Conservation (phyloP, 352 stramenopile species). For the Pythium scleroteichum region DNA sequence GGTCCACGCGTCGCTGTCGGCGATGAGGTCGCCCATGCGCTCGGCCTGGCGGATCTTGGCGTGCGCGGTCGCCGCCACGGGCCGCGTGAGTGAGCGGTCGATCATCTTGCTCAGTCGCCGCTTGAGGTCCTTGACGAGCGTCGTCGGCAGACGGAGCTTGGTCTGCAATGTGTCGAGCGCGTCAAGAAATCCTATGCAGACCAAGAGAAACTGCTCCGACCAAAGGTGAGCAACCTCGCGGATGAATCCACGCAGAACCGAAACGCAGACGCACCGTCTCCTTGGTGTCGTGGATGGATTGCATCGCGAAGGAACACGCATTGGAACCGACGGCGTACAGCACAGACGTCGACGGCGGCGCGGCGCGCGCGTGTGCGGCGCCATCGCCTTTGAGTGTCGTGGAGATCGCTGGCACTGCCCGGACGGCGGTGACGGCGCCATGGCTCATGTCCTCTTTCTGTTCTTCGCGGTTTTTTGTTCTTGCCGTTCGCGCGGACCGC, state of each 20-base stretch:
- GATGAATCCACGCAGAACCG: too few relatives aligned
- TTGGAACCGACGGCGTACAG: conserved; percentile 38
- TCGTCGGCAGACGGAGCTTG: conserved; percentile 61
- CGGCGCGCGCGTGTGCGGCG: conserved; percentile 2
- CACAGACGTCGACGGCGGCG: conserved; percentile 11
- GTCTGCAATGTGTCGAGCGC: conserved; percentile 76
- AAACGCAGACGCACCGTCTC: conserved; percentile 63
- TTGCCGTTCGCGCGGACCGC: background rate
- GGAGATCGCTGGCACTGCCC: conserved; percentile 15
- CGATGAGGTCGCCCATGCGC: conserved; percentile 47
- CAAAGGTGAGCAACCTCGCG: background rate
- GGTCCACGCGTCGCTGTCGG: conserved; percentile 56
- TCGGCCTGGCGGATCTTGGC: conserved; percentile 28
- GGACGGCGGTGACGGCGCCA: conserved; percentile 17
- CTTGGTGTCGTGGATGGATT: conserved; percentile 69
- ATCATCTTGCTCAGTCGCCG: conserved; percentile 67
- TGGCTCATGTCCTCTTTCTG: conserved; percentile 28
- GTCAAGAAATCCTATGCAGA: conserved; percentile 76
- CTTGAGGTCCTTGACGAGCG: conserved; percentile 77
- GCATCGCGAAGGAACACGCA: conserved; percentile 61
- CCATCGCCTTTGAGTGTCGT: conserved; percentile 8
- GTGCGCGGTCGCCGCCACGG: conserved; percentile 30
- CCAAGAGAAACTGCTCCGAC: conserved; percentile 57
- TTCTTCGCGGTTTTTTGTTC: too few relatives aligned
- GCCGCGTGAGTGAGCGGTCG: conserved; percentile 41